Evolutionary conservation across 2,329 filamentous ascomycete species (phyloP).

Genomic region (Lecanicillium sp.): DNA sequence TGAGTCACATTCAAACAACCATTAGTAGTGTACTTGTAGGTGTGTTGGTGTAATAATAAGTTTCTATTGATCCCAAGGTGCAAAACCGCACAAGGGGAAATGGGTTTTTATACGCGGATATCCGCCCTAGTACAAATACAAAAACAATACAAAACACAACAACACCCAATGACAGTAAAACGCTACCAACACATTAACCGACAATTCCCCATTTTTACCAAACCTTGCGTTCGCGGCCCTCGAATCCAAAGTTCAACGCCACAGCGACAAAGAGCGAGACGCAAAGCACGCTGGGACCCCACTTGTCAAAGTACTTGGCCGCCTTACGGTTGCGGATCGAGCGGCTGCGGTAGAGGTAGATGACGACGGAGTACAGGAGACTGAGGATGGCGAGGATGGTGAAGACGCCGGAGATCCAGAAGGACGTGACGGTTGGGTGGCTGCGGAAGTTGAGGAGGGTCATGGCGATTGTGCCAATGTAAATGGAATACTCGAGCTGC

Average conservation of each 20-base stretch:
- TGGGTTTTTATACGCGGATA: too few relatives aligned
- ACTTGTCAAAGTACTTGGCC: slow-evolving; percentile 86
- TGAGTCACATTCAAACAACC: too few relatives aligned
- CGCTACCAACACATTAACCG: too few relatives aligned
- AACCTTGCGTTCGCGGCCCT: slow-evolving; percentile 53
- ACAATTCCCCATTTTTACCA: too few relatives aligned
- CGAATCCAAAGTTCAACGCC: slow-evolving; percentile 69
- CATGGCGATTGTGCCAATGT: slow-evolving; percentile 80
- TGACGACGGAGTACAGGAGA: slow-evolving; percentile 72
- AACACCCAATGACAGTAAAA: background rate
- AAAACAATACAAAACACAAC: too few relatives aligned
- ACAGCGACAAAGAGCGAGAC: slow-evolving; percentile 65
- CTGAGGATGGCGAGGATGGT: slow-evolving; percentile 71
- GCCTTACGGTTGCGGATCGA: slow-evolving; percentile 76
- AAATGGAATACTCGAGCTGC: slow-evolving; percentile 90
- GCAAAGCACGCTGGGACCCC: slow-evolving; percentile 75
- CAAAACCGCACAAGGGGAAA: too few relatives aligned
- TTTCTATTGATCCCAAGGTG: too few relatives aligned
- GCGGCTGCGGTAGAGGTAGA: slow-evolving; percentile 82
- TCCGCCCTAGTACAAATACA: too few relatives aligned
- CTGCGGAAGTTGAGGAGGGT: slow-evolving; percentile 74
- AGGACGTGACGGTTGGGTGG: slow-evolving; percentile 47
- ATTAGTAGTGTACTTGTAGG: too few relatives aligned
- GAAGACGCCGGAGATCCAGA: slow-evolving; percentile 68
- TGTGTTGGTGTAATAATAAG: too few relatives aligned